A percentile compares a stretch with the other conserved stretches of the same genome.
Evolutionary conservation across 495 filamentous ascomycete species (phyloP).

Genomic region (Aspergillus steynii): DNA sequence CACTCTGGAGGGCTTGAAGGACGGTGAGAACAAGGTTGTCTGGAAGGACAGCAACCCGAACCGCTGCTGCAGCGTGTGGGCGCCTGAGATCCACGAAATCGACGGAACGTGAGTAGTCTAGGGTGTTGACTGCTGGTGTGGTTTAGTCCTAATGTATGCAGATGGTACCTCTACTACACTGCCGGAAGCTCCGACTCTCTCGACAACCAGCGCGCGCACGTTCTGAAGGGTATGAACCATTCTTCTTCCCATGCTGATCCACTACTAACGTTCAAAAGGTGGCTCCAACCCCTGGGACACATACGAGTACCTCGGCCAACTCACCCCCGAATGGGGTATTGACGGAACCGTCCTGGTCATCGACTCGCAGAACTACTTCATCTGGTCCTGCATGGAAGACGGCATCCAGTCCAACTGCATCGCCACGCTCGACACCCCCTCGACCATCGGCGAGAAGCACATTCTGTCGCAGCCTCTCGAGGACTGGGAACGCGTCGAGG

Average conservation of each 20-base stretch:
- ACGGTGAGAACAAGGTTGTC: constrained; percentile 46
- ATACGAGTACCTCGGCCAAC: constrained; percentile 20
- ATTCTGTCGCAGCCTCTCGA: constrained; percentile 47
- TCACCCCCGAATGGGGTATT: constrained; percentile 32
- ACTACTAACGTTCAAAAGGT: constrained; percentile 22
- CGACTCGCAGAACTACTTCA: constrained; percentile 38
- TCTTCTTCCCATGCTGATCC: not conserved
- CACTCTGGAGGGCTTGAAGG: constrained; percentile 49
- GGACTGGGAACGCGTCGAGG: constrained; percentile 47
- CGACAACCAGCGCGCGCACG: constrained; percentile 18
- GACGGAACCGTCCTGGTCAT: constrained; percentile 45
- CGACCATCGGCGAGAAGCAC: constrained; percentile 28
- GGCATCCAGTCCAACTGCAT: constrained; percentile 49
- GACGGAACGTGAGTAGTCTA: constrained; percentile 18
- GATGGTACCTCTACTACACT: constrained; percentile 23
- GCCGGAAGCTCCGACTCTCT: constrained; percentile 15
- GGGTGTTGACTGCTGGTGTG: not conserved
- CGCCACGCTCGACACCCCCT: constrained; percentile 24
- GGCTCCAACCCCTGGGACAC: constrained; percentile 46
- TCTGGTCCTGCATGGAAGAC: constrained; percentile 47
- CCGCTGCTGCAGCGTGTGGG: constrained; percentile 56
- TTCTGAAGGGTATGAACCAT: constrained; percentile 11
- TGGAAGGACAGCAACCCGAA: constrained; percentile 38
- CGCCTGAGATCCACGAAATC: constrained; percentile 54
- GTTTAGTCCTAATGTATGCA: not conserved